These are phyloP conservation scores for Colletotrichum lupini DNA, from an alignment of 2,329 filamentous ascomycete species.

Conservation along the genomic window DNA sequence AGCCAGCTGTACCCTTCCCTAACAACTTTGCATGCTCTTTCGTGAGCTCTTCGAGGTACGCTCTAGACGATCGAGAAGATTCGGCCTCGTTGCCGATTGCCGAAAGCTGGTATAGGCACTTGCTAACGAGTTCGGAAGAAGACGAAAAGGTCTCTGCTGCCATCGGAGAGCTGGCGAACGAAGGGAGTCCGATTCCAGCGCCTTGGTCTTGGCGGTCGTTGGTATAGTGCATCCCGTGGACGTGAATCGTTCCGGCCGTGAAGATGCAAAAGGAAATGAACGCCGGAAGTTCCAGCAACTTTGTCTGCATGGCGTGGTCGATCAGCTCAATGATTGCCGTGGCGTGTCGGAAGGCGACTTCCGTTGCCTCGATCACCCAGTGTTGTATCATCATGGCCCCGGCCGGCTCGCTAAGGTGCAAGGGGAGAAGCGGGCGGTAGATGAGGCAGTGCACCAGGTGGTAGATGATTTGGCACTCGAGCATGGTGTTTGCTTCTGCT, in stretches of 20 bases:
- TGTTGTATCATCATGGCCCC: slow-evolving; percentile 27
- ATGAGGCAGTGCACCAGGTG: slow-evolving; percentile 29
- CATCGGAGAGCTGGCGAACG: slow-evolving; percentile 23
- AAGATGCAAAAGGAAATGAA: slow-evolving; percentile 26
- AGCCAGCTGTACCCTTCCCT: slow-evolving; percentile 1
- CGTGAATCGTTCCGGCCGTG: slow-evolving; percentile 18
- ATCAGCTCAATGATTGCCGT: slow-evolving; percentile 22
- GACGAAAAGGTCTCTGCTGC: slow-evolving; percentile 7
- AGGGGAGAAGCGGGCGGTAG: slow-evolving; percentile 16
- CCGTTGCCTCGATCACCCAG: slow-evolving; percentile 16
- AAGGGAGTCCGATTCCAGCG: neutral
- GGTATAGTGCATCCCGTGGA: slow-evolving; percentile 10
- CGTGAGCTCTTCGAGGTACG: slow-evolving; percentile 8
- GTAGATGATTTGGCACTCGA: slow-evolving; percentile 7
- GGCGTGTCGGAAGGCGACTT: slow-evolving; percentile 19
- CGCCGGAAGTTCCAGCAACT: neutral
- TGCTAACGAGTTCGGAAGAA: slow-evolving; percentile 9
- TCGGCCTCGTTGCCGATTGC: neutral
- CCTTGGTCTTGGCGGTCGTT: neutral
- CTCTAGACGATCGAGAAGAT: slow-evolving; percentile 1
- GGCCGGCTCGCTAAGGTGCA: slow-evolving; percentile 14
- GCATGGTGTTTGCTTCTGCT: neutral
- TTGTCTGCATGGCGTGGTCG: neutral
- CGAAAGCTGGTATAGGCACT: slow-evolving; percentile 10
- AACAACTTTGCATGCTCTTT: slow-evolving; percentile 10